Percentiles rank a stretch among this genome's conserved stretches.
Conservation (phyloP, 1,139 yeast genomes). For the Hansenula lynferdii region DNA sequence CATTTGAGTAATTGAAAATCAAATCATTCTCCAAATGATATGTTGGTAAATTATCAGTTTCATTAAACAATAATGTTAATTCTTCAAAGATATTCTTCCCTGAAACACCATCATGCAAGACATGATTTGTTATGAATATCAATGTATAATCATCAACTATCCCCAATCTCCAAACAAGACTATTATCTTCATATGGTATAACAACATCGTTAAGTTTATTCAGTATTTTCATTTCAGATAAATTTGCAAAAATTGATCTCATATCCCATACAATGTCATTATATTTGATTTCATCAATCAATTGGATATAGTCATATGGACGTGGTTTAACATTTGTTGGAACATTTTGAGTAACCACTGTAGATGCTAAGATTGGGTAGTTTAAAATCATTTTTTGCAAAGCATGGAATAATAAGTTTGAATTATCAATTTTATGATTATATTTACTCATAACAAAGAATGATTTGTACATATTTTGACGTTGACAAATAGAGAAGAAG, state of each 20-base stretch:
- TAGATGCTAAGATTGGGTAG: not conserved
- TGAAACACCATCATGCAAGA: not conserved
- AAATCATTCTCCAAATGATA: no score
- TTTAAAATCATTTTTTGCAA: not conserved
- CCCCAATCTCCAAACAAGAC: not conserved
- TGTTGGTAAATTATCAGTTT: not conserved
- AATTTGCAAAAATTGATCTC: no score
- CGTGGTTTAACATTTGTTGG: not conserved
- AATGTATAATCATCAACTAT: not conserved
- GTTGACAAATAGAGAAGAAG: slow-evolving; percentile 1
- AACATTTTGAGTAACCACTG: not conserved
- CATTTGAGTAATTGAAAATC: not conserved
- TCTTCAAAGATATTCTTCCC: not conserved
- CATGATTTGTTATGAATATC: not conserved
- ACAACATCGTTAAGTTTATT: not conserved
- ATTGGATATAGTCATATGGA: not conserved
- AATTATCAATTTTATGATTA: not conserved
- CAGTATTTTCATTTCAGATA: not conserved
- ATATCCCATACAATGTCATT: not conserved
- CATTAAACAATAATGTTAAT: not conserved
- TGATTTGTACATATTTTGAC: not conserved
- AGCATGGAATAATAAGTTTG: not conserved
- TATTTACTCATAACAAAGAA: not conserved
- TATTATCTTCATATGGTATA: not conserved
- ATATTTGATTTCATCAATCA: not conserved